Conservation (phyloP, 345 rosid genomes). For the Trapa incisa region DNA sequence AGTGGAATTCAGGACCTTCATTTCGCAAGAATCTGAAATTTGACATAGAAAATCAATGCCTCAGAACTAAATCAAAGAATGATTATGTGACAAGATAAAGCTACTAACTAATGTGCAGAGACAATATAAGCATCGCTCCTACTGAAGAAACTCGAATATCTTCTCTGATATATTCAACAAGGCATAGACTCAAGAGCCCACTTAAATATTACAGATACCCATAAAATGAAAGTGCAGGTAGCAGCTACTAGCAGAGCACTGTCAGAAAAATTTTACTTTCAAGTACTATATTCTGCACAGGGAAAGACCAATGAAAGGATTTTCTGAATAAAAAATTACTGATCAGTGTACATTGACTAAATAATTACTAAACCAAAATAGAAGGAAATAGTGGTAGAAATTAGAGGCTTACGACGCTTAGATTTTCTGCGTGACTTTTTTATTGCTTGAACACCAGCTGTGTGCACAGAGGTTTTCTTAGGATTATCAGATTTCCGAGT, state of each 20-base stretch:
- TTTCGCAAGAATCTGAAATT: slow-evolving; percentile 59
- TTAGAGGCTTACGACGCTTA: slow-evolving; percentile 50
- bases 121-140: neutral
- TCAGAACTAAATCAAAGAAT: neutral
- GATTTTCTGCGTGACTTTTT: slow-evolving; percentile 40
- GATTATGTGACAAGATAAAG: neutral
- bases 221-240: neutral
- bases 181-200: neutral
- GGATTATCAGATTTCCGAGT: slow-evolving; percentile 15
- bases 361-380: neutral
- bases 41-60: neutral
- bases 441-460: slow-evolving; percentile 3
- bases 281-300: no score
- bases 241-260: neutral
- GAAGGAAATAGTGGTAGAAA: slow-evolving; percentile 15
- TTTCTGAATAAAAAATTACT: neutral
- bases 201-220: neutral
- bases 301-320: neutral
- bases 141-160: neutral
- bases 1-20: slow-evolving; percentile 73
- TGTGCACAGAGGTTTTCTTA: slow-evolving; percentile 15
- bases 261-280: no score
- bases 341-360: neutral
- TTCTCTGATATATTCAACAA: neutral
- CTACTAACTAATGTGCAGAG: neutral